A percentile compares a stretch with the other conserved stretches of the same genome.
These are phyloP conservation scores for Trametes cingulata DNA, from an alignment of 768 basidiomycete genomes.

Conservation along the genomic window DNA sequence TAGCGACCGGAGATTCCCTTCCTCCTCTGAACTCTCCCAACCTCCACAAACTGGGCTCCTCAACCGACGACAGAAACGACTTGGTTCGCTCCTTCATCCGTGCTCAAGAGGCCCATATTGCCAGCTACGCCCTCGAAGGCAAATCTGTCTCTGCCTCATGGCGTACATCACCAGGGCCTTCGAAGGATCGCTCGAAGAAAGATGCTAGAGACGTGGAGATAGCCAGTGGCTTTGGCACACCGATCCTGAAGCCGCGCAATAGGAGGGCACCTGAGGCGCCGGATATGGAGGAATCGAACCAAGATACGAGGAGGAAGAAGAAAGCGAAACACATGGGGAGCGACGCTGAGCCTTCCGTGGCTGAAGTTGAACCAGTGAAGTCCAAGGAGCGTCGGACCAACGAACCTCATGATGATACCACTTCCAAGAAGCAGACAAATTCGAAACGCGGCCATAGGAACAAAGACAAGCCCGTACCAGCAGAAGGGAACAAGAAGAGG, in stretches of 20 bases:
- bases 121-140: slow-evolving; percentile 46
- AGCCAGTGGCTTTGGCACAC: slow-evolving; percentile 18
- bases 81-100: slow-evolving; percentile 50
- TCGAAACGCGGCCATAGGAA: no score
- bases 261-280: not conserved
- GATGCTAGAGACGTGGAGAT: not conserved
- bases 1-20: not conserved
- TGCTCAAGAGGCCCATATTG: slow-evolving; percentile 47
- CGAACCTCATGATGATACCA: no score
- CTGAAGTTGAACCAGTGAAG: not conserved
- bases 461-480: not conserved
- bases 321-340: not conserved
- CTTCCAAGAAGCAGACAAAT: no score
- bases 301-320: not conserved
- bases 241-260: slow-evolving; percentile 22
- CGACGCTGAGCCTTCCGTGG: not conserved
- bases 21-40: slow-evolving; percentile 10
- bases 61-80: slow-evolving; percentile 41
- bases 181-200: not conserved
- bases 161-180: slow-evolving; percentile 9
- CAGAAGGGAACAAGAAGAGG: not conserved
- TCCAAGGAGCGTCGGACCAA: not conserved
- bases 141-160: slow-evolving; percentile 25
- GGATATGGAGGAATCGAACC: not conserved
- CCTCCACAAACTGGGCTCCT: slow-evolving; percentile 8